phyloP scores from a whole-genome alignment of 2,329 filamentous ascomycete species.

The Endoconidiophora laricicola region DNA sequence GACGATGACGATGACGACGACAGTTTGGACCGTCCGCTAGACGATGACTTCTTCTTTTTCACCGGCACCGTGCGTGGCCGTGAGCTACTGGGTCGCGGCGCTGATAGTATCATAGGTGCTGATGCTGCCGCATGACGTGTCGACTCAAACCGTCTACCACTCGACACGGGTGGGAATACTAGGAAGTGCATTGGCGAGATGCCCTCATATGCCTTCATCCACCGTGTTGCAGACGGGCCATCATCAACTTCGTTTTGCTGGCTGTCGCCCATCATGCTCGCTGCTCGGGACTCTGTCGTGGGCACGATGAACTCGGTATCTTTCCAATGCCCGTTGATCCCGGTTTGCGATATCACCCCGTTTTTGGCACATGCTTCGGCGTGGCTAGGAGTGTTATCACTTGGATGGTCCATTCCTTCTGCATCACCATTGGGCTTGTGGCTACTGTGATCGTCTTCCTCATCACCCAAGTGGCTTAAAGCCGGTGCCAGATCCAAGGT shows the following conservation, averaged over 20 bases:
- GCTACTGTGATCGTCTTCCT: conserved; percentile 28
- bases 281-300: conserved; percentile 3
- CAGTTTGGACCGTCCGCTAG: conserved; percentile 16
- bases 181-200: conserved; percentile 61
- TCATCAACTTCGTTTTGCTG: conserved; percentile 20
- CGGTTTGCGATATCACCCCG: conserved; percentile 1
- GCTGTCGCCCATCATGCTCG: conserved; percentile 6
- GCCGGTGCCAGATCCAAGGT: conserved; percentile 70
- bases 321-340: background rate
- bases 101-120: conserved; percentile 20
- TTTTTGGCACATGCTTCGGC: conserved; percentile 1
- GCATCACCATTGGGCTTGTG: conserved; percentile 14
- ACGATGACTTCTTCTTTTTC: conserved; percentile 16
- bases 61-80: conserved; percentile 25
- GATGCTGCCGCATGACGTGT: conserved; percentile 27
- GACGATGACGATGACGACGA: conserved; percentile 6
- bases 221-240: conserved; percentile 19
- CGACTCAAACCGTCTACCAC: conserved; percentile 31
- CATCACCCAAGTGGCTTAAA: conserved; percentile 69
- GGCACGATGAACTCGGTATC: conserved; percentile 2
- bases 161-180: conserved; percentile 52
- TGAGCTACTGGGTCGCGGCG: conserved; percentile 17
- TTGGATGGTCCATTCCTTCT: background rate
- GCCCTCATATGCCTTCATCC: conserved; percentile 31
- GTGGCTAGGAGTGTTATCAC: conserved; percentile 2